These are phyloP conservation scores for Peronospora destructor DNA, from an alignment of 352 stramenopile genomes.

Conservation along the genomic window DNA sequence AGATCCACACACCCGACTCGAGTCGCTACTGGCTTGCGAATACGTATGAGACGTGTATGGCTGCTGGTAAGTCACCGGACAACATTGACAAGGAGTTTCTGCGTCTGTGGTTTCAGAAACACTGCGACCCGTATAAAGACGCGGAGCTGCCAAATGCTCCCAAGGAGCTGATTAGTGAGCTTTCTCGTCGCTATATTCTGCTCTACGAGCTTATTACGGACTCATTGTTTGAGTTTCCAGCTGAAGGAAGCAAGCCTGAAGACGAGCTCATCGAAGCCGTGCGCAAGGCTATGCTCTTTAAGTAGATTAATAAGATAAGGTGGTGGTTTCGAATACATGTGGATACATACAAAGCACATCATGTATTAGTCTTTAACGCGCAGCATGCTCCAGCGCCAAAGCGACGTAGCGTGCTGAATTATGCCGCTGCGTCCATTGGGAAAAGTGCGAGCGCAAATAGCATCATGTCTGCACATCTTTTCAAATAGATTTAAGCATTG, in stretches of 20 bases:
- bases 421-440: too few species aligned
- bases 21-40: conserved; percentile 91
- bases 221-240: conserved; percentile 88
- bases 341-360: background rate
- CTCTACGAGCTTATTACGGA: conserved; percentile 99
- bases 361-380: too few species aligned
- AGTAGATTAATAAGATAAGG: conserved; percentile 22
- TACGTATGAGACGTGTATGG: conserved; percentile 88
- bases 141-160: conserved; percentile 92
- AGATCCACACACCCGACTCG: conserved; percentile 98
- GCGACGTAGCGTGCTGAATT: too few species aligned
- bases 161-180: conserved; percentile 92
- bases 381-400: too few species aligned
- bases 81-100: conserved; percentile 99
- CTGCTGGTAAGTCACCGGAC: conserved; percentile 87
- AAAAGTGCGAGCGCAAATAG: too few species aligned
- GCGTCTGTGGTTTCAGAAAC: conserved; percentile 94
- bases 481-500: too few species aligned
- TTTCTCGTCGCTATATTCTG: conserved; percentile 95
- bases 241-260: conserved; percentile 23
- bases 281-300: conserved; percentile 23
- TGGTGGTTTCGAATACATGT: conserved; percentile 17
- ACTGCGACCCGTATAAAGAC: conserved; percentile 99
- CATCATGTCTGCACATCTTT: too few species aligned
- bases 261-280: conserved; percentile 49